Evolutionary conservation across 2,329 filamentous ascomycete genomes (phyloP), one percentile per base, ranked within the genome.

Genomic region (Beauveria bassiana): DNA sequence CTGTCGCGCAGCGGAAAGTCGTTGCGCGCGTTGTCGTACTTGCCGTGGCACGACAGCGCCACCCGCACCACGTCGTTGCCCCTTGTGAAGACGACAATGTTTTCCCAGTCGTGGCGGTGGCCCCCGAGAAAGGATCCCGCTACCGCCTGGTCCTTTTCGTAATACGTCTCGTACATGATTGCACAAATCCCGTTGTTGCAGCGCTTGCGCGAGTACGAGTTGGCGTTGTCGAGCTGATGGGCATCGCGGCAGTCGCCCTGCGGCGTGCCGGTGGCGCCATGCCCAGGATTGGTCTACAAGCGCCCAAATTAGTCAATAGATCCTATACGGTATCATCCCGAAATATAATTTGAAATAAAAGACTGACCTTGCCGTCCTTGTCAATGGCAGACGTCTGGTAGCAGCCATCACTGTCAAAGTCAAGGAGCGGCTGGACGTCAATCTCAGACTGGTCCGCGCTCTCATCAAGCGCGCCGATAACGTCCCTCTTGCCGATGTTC

Each of bases 331-430:
- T 5, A 43, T 43, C 16, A 5, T 3, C 2, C 46, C 9, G 22
- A 49, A 49, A 12, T 0, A 40, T 40, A 38, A 28, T 18, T 34
- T 1, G 6, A 9, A 20, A 31, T 3, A 16, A 42, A 26, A n/a
- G 18, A 40, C 45, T 16, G 1, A 60, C 68, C 40, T 70, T 70
- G 28, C 78, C 76, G 9, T 69, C 61, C 0, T 67, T 68, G 62
- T 71, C 70, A 43, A 80, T 74, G 46, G 78, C 78, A n/a, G 79
- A 76, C 1, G 78, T 77, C 64, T 79, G 77, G 67, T 79, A 78
- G 66, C 75, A 77, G 9, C 75, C 71, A 50, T 77, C 74, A 1
- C 64, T 68, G 65, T 77, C 75, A 61, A 75, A 77, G 66, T 77
- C 75, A 3, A 76, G 67, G 9, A 68, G 62, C 9, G 75, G 75